Base-by-base conservation (phyloP, 805 yeast species). In the Starmerella vaccinii region DNA sequence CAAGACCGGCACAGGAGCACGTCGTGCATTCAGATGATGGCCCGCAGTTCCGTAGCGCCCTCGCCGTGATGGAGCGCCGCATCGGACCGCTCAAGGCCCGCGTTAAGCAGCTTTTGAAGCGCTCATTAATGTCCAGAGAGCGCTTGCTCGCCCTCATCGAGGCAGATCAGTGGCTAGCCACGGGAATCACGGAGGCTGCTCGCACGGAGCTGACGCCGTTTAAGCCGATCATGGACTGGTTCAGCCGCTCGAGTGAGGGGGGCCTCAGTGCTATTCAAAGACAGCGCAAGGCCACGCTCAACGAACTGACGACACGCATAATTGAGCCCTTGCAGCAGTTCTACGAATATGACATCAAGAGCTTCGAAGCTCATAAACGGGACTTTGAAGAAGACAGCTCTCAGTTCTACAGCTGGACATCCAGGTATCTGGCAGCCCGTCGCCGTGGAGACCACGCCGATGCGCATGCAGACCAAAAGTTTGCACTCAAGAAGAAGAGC, bases 301-400 rank as follows among this genome's bases (percentile, higher is more conserved):
- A 54, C 30, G 69, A 69, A 30, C 55, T 71, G 40, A 60, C 63
- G 15, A 47, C 51, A 22, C 59, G 59, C 40, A 62, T 71, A 12
- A 61, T 71, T 23, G 70, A 67, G 46, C 74, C 74, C 5, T 52
- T 71, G 48, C 61, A 65, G 42, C 57, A 59, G 49, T 57, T 69
- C 22, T 71, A 71, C 57, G 75, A 71, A 24, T 59, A 52, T 44
- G 75, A 71, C 29, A 65, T 71, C 54, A 71, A 71, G 56, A 46
- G 63, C 15, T 68, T 68, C 40, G 75, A 71, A 29, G 47, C 55
- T 23, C 63, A 68, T 40, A 70, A 71, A 47, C 63, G 69, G 30
- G 74, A 71, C 41, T 71, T 71, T 58, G 75, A 71, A 47, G 75
- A 71, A 43, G 71, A 69, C 46, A 67, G 71, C 16, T 58, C 64